Evolutionary conservation across 1,284 basidiomycete genomes (phyloP), one percentile per base, ranked within the genome.

Genomic region (Cutaneotrichosporon spelunceum): DNA sequence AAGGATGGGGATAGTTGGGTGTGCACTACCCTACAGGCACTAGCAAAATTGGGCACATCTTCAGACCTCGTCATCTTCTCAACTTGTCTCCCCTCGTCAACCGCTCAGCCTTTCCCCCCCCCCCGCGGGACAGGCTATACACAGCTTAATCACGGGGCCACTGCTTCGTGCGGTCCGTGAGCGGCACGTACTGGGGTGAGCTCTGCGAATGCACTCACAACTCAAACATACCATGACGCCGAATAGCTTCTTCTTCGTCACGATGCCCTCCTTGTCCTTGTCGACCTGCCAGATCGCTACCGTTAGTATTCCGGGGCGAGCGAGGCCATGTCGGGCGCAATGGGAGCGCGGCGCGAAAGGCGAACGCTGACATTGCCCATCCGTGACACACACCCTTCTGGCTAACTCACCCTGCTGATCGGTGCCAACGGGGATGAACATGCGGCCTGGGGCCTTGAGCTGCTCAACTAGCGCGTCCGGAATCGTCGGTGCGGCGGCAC

Each of bases 341-440:
- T 21, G 30, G 34, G 49, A 39, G 6, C 11, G 30, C 6, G 30
- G 30, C 30, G 19, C 14, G 1, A 26, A 23, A 24, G n/a, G 45
- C 21, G 13, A 26, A 47, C n/a, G 45, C 44, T 23, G 21, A 47
- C 23, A n/a, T 47, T 8, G 3, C 48, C 26, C 13, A 47, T 24
- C 44, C 11, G 30, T 11, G 36, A 19, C 13, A 19, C 30, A 10
- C 36, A 39, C 19, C 42, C 19, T 27, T 26, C 26, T 29, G 48
- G 45, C 47, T n/a, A 30, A 60, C 68, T 52, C 48, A 75, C 73
- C 71, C 64, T 82, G 80, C 11, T 60, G 49, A 0, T 78, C 70
- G 1, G 82, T 84, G 6, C 92, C 93, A 8, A 98, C 88, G 1
- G 94, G 94, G 57, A 97, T 90, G 79, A 97, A 95, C 88, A 97